Percentiles rank a stretch among this genome's conserved stretches.
Conservation (phyloP, 306 rosid species). For the Oemleria cerasiformis region DNA sequence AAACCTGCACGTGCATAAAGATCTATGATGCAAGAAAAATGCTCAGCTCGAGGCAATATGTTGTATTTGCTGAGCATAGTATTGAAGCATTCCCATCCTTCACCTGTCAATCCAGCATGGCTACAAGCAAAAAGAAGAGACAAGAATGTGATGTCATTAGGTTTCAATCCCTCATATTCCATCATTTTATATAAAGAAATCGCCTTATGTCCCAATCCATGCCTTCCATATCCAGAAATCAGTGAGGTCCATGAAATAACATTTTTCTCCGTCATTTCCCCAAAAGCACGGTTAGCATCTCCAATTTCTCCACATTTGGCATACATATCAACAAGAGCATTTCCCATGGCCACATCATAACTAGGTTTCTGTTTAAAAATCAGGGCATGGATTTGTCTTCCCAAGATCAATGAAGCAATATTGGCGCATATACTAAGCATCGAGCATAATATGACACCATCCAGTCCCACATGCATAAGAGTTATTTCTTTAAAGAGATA, state of each 20-base stretch:
- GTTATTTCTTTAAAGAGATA: slow-evolving; percentile 24
- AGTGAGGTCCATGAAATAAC: slow-evolving; percentile 31
- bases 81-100: slow-evolving; percentile 35
- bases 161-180: slow-evolving; percentile 35
- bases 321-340: slow-evolving; percentile 38
- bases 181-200: slow-evolving; percentile 28
- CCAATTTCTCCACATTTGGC: slow-evolving; percentile 34
- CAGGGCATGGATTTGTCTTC: slow-evolving; percentile 35
- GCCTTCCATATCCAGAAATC: slow-evolving; percentile 37
- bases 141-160: slow-evolving; percentile 35
- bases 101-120: slow-evolving; percentile 34
- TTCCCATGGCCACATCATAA: slow-evolving; percentile 35
- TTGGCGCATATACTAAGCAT: slow-evolving; percentile 37
- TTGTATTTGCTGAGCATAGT: slow-evolving; percentile 25
- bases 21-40: slow-evolving; percentile 36
- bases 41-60: slow-evolving; percentile 30
- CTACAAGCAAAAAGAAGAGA: slow-evolving; percentile 40
- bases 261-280: slow-evolving; percentile 34
- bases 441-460: slow-evolving; percentile 27
- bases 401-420: slow-evolving; percentile 28
- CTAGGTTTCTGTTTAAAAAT: slow-evolving; percentile 22
- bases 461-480: slow-evolving; percentile 12
- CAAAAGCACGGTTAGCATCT: slow-evolving; percentile 27
- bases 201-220: slow-evolving; percentile 32
- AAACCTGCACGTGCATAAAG: slow-evolving; percentile 36